phyloP scores from a whole-genome alignment of 1,139 yeast species.

The Diutina neorugosa region DNA sequence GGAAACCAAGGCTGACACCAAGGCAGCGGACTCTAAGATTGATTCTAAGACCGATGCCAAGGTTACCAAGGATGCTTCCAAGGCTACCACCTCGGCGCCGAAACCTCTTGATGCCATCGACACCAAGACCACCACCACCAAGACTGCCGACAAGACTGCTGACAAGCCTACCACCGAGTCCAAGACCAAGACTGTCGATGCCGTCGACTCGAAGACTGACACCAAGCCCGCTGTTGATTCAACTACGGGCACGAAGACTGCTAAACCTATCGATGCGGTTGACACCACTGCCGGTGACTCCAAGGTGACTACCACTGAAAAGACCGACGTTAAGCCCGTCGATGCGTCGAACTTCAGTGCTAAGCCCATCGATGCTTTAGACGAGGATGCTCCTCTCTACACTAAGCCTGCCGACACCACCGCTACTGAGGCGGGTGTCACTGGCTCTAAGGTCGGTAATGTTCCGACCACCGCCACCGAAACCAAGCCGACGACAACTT shows the following conservation, averaged over 20 bases:
- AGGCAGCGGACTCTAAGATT: too few species aligned
- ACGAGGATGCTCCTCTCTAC: neutral
- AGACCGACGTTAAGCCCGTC: neutral
- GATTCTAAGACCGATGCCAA: too few species aligned
- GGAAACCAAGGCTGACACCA: neutral
- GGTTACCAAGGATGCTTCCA: too few species aligned
- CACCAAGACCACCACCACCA: neutral
- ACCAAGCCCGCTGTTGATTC: neutral
- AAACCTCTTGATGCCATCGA: too few species aligned
- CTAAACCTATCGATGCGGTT: neutral
- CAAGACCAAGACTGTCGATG: neutral
- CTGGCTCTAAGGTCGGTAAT: neutral
- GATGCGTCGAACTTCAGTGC: neutral
- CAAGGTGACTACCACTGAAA: neutral
- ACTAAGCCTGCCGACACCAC: neutral
- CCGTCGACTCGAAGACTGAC: neutral
- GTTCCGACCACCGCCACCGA: neutral
- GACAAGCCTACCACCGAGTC: neutral
- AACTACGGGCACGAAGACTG: neutral
- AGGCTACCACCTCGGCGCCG: too few species aligned
- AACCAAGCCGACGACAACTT: neutral
- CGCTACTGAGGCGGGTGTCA: neutral
- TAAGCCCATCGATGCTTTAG: neutral
- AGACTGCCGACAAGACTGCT: conserved; percentile 2
- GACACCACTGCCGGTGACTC: neutral